phyloP scores from a whole-genome alignment of 2,329 filamentous ascomycete species.

The Ophiostoma angusticollis region DNA sequence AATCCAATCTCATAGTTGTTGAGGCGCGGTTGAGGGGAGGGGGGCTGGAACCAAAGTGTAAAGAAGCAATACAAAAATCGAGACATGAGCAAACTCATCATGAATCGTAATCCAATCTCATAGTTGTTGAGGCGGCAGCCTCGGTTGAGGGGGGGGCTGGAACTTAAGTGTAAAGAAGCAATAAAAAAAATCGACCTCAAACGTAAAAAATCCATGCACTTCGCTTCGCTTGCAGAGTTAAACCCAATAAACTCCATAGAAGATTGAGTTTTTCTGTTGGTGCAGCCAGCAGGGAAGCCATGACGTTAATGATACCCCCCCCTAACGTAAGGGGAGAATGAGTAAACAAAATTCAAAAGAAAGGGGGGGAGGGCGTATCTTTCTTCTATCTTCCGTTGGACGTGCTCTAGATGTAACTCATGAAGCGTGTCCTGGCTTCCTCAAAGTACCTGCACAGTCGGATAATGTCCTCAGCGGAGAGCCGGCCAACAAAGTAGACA shows the following conservation, averaged over 20 bases:
- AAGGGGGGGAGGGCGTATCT: no score
- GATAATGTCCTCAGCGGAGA: conserved; percentile 26
- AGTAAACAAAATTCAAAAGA: neutral
- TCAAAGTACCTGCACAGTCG: no score
- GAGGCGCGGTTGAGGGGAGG: no score
- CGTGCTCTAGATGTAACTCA: neutral
- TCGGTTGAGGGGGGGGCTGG: neutral
- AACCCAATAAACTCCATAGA: no score
- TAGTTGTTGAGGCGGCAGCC: neutral
- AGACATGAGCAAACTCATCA: neutral
- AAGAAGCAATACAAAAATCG: conserved; percentile 4
- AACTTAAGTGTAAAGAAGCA: neutral
- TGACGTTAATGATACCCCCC: no score
- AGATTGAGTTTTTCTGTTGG: no score
- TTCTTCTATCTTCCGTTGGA: no score
- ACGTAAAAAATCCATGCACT: neutral
- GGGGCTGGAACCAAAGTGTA: conserved; percentile 2
- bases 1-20: no score
- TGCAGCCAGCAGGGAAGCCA: no score
- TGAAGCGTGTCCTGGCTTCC: neutral
- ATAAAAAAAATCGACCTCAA: neutral
- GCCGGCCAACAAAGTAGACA: conserved; percentile 43
- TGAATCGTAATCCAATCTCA: no score
- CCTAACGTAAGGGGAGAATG: no score
- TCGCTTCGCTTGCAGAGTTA: no score